Evolutionary conservation across 805 yeast species (phyloP), one percentile per base, ranked within the genome.

Genomic region (Huiozyma sinensis): DNA sequence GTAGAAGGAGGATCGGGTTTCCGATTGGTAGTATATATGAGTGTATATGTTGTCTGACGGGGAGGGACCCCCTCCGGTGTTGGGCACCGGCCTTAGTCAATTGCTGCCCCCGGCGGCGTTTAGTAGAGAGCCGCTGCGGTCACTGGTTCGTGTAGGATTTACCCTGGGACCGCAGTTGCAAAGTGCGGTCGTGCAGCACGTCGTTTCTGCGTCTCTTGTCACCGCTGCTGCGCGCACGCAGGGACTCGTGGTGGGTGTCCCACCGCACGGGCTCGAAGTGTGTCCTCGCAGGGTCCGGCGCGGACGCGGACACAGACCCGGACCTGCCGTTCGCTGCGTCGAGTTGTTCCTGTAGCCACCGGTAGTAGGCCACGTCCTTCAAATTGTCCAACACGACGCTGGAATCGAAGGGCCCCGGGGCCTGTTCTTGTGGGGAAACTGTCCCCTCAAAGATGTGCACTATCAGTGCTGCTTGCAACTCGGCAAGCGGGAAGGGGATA

Each of bases 391-490:
- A 11, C 42, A 43, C 10, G 37, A 36, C 31, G 32, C 17, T 41
- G 27, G 31, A 28, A 12, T 11, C n/a, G 33, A 31, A 31, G 33
- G 11, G n/a, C 28, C 35, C 11, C n/a, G 40, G 28, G 35, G 8
- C 47, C 7, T 47, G 43, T 0, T 69, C 36, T 1, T 88, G 87
- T 10, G 80, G 59, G 11, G 50, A 9, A 2, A 83, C 57, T 37
- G 77, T 67, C 0, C 79, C 79, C 5, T 75, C 58, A 64, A 82
- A 76, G 2, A 78, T 76, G 45, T 87, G 68, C 2, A 83, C 75
- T 30, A 83, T 65, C 54, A 79, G 71, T 6, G 79, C 68, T 0
- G 83, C 86, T 56, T 84, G 92, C 40, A 75, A 65, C 52, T 75
- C 79, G 11, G 82, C 72, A 1, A 74, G 63, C 42, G 84, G 69